A percentile compares a stretch with the other conserved stretches of the same genome.
These are phyloP conservation scores for Annulohypoxylon bovei DNA, from an alignment of 495 filamentous ascomycete species.

Conservation along the genomic window DNA sequence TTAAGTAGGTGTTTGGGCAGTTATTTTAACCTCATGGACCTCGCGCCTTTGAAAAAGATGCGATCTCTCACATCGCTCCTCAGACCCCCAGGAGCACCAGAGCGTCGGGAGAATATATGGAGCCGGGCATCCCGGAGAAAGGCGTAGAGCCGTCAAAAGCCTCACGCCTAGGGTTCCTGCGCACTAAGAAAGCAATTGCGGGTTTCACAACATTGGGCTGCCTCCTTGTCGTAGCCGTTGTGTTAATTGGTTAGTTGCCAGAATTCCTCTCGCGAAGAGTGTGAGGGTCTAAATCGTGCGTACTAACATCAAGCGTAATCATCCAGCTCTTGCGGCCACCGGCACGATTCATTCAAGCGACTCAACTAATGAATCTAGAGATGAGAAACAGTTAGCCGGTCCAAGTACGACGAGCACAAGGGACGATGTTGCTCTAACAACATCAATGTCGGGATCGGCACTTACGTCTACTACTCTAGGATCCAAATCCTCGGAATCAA, in stretches of 20 bases:
- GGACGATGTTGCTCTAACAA: background rate
- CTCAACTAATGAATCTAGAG: constrained; percentile 16
- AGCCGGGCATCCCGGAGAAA: constrained; percentile 24
- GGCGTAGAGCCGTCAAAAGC: background rate
- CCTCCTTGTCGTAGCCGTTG: constrained; percentile 10
- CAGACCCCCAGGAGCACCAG: background rate
- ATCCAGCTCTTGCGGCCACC: constrained; percentile 22
- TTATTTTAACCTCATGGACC: constrained; percentile 13
- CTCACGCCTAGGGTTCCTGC: constrained; percentile 15
- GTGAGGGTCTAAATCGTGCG: background rate
- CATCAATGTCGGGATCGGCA: background rate
- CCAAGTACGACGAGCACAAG: constrained; percentile 9
- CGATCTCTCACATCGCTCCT: background rate
- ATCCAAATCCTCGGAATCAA: background rate
- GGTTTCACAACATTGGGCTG: constrained; percentile 3
- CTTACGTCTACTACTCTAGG: background rate
- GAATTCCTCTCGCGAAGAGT: background rate
- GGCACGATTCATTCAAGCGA: constrained; percentile 18
- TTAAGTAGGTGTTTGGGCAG: background rate
- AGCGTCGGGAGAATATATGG: constrained; percentile 12
- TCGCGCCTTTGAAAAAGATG: constrained; percentile 1
- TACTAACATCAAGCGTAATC: constrained; percentile 4
- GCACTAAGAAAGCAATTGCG: constrained; percentile 25
- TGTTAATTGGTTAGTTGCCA: constrained; percentile 29
- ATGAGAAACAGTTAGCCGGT: constrained; percentile 6